Percentiles rank a stretch among this genome's conserved stretches.
Conservation (phyloP, 495 filamentous ascomycete genomes). For the Hyphodiscus hymeniophilus region DNA sequence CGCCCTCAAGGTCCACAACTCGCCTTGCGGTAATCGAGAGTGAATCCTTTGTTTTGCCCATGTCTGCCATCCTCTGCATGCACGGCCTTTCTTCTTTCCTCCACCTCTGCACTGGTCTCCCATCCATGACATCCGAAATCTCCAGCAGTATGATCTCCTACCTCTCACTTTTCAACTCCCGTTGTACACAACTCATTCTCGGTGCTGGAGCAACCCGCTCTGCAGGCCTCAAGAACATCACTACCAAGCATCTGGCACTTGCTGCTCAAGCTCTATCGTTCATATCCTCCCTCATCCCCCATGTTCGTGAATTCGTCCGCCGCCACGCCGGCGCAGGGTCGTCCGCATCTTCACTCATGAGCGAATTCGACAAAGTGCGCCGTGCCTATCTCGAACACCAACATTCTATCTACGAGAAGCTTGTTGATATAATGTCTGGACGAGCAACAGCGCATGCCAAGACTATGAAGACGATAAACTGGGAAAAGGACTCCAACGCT, state of each 20-base stretch:
- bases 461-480: constrained; percentile 67
- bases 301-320: constrained; percentile 84
- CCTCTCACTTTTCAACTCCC: constrained; percentile 86
- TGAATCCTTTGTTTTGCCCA: constrained; percentile 77
- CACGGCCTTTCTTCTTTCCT: constrained; percentile 74
- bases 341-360: constrained; percentile 47
- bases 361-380: constrained; percentile 89
- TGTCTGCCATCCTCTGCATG: constrained; percentile 72
- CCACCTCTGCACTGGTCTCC: constrained; percentile 73
- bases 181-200: constrained; percentile 87
- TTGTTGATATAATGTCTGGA: constrained; percentile 90
- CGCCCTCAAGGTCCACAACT: constrained; percentile 51
- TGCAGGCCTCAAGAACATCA: constrained; percentile 95
- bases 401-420: constrained; percentile 84
- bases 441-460: constrained; percentile 64
- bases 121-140: constrained; percentile 80
- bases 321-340: constrained; percentile 53
- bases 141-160: constrained; percentile 55
- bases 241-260: constrained; percentile 87
- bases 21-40: constrained; percentile 74
- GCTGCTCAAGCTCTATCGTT: constrained; percentile 88
- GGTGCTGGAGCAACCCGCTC: constrained; percentile 85
- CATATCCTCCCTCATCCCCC: constrained; percentile 77
- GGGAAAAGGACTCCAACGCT: constrained; percentile 43
- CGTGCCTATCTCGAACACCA: constrained; percentile 90